These are phyloP conservation scores for Physaria fendleri DNA, from an alignment of 345 rosid species.

Conservation along the genomic window DNA sequence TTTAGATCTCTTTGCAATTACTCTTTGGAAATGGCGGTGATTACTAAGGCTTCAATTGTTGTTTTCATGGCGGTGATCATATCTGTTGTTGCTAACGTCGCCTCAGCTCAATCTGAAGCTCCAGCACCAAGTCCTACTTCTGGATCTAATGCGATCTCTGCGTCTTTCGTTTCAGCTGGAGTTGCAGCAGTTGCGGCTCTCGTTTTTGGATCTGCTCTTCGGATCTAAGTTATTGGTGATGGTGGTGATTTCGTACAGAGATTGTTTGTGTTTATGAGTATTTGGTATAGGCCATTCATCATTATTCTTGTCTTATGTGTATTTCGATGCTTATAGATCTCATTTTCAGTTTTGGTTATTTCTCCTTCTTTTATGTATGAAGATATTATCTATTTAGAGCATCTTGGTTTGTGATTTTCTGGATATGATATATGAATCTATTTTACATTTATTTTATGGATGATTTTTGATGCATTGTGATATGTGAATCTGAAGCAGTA, in stretches of 20 bases:
- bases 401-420: constrained; percentile 11
- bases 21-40: constrained; percentile 36
- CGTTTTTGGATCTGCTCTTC: not conserved
- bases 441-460: constrained; percentile 22
- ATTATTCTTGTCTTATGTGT: constrained; percentile 28
- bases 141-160: not conserved
- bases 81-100: not conserved
- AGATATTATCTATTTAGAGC: constrained; percentile 6
- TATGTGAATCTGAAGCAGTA: no score
- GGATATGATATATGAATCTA: constrained; percentile 16
- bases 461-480: not conserved
- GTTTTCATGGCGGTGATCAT: not conserved
- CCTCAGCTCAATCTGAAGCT: not conserved
- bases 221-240: not conserved
- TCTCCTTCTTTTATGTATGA: not conserved
- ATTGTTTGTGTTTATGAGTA: not conserved
- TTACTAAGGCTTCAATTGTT: not conserved
- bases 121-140: not conserved
- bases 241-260: constrained; percentile 33
- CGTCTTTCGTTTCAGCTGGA: constrained; percentile 16
- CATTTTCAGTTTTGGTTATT: not conserved
- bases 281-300: constrained; percentile 24
- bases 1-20: not conserved
- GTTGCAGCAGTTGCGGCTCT: not conserved
- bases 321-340: constrained; percentile 28